Percentiles rank a stretch among this genome's conserved stretches.
These are phyloP conservation scores for Diospyros lotus DNA, from an alignment of 148 eudicot species.

Conservation along the genomic window DNA sequence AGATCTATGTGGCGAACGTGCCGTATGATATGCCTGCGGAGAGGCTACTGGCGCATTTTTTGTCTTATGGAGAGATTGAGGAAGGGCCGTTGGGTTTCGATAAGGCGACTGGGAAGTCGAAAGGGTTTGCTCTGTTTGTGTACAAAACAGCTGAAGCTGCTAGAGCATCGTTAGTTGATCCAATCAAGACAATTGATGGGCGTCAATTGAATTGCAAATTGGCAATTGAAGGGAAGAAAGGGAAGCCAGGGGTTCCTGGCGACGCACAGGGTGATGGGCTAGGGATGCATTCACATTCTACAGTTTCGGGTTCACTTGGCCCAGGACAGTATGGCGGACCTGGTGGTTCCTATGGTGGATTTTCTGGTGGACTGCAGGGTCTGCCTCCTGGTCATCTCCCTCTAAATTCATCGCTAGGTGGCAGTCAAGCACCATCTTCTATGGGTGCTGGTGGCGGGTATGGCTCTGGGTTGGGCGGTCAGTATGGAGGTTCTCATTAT, in stretches of 20 bases:
- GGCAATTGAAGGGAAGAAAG: constrained; percentile 72
- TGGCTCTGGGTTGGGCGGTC: constrained; percentile 44
- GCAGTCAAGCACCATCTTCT: constrained; percentile 25
- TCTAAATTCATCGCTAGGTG: constrained; percentile 26
- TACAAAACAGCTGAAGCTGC: constrained; percentile 68
- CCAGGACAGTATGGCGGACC: constrained; percentile 34
- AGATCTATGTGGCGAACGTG: constrained; percentile 69
- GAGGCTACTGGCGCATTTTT: constrained; percentile 46
- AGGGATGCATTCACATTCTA: constrained; percentile 21
- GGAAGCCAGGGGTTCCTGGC: constrained; percentile 26
- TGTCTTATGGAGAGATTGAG: constrained; percentile 63
- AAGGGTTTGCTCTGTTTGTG: constrained; percentile 74
- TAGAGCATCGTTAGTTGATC: constrained; percentile 48
- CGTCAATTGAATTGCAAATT: constrained; percentile 48
- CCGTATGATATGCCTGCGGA: constrained; percentile 61
- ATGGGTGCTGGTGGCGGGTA: constrained; percentile 42
- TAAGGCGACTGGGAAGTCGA: constrained; percentile 71
- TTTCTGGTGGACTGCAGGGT: constrained; percentile 35
- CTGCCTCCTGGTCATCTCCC: constrained; percentile 29
- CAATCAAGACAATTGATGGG: constrained; percentile 60
- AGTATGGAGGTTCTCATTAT: constrained; percentile 41
- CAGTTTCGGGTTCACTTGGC: constrained; percentile 11
- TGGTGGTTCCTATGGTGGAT: constrained; percentile 37
- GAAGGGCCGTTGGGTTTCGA: constrained; percentile 83
- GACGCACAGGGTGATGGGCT: constrained; percentile 19